phyloP scores from a whole-genome alignment of 495 filamentous ascomycete genomes.

The Achaetomiella virescens region DNA sequence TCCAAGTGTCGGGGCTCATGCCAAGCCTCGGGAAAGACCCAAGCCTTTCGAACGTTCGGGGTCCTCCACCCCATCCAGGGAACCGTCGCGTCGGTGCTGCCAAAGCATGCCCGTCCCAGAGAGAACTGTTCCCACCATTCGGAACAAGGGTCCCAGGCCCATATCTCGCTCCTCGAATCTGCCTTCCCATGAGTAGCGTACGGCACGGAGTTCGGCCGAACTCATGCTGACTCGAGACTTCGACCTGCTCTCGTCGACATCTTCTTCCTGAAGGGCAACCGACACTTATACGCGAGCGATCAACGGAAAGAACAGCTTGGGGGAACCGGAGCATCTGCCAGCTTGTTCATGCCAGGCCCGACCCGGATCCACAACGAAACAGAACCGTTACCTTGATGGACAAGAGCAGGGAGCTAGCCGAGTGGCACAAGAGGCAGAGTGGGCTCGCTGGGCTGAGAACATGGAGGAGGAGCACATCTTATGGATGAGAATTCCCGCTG shows the following conservation, averaged over 20 bases:
- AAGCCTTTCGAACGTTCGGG: background rate
- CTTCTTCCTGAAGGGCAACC: too few relatives aligned
- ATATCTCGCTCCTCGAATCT: background rate
- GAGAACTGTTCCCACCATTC: background rate
- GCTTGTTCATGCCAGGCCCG: background rate
- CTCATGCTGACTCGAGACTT: too few relatives aligned
- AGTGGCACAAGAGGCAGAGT: background rate
- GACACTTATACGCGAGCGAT: too few relatives aligned
- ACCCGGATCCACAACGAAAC: background rate
- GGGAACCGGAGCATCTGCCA: too few relatives aligned
- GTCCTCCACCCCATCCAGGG: background rate
- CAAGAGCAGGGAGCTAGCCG: background rate
- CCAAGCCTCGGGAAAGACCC: too few relatives aligned
- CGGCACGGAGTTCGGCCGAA: too few relatives aligned
- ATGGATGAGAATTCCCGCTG: background rate
- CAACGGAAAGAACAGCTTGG: too few relatives aligned
- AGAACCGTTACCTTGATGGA: background rate
- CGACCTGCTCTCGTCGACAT: too few relatives aligned
- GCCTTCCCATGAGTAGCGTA: too few relatives aligned
- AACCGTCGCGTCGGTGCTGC: background rate
- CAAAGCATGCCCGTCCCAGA: background rate
- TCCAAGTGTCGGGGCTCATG: too few relatives aligned
- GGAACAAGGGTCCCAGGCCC: background rate
- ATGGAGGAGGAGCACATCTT: background rate
- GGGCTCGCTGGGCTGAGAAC: slow-evolving; percentile 1